These are phyloP conservation scores for Adansonia gregorii DNA, from an alignment of 441 rosid species.

Conservation along the genomic window DNA sequence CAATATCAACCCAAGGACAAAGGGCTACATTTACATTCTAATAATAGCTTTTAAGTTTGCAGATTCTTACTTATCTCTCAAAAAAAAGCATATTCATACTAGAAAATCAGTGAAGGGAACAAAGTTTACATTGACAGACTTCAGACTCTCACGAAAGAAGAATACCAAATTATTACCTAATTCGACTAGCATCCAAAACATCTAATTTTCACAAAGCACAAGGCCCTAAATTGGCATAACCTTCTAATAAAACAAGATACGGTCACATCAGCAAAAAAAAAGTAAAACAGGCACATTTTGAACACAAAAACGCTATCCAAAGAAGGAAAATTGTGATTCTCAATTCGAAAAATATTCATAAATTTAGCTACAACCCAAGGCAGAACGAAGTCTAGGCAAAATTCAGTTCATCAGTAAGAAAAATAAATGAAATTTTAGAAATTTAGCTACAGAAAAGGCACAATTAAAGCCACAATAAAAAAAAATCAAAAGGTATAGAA, in stretches of 20 bases:
- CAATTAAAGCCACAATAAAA: background rate
- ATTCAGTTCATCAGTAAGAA: background rate
- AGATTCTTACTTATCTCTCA: background rate
- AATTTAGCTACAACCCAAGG: background rate
- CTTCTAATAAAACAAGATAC: background rate
- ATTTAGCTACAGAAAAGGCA: background rate
- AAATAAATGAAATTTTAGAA: background rate
- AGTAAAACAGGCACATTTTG: background rate
- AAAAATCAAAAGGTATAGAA: background rate
- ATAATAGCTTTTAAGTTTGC: background rate
- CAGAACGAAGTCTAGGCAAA: background rate
- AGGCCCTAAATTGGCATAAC: background rate
- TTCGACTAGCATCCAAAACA: background rate
- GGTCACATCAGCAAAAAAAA: background rate
- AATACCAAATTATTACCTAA: background rate
- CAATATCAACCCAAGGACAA: background rate
- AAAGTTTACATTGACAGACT: background rate
- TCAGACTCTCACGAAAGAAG: background rate
- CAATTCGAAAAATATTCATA: background rate
- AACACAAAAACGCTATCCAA: slow-evolving; percentile 5
- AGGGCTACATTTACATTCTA: background rate
- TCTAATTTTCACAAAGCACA: background rate
- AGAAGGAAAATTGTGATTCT: background rate
- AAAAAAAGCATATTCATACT: background rate
- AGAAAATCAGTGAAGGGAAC: background rate